These are phyloP conservation scores for Ceriops tagal DNA, from an alignment of 345 rosid species.

Conservation along the genomic window DNA sequence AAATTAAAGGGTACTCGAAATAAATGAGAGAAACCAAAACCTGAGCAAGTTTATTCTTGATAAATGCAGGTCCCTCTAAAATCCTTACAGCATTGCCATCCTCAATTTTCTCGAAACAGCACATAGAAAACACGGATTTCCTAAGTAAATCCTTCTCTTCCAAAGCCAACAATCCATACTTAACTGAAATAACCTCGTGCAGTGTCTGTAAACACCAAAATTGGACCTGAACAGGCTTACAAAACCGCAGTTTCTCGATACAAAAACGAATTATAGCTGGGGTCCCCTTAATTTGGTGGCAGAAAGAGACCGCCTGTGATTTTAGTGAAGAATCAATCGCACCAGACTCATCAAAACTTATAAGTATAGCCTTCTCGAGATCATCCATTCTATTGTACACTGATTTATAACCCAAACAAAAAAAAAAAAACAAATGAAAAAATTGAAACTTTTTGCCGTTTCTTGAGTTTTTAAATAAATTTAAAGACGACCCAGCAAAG, in stretches of 20 bases:
- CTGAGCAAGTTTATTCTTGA: constrained; percentile 92
- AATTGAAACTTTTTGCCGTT: not conserved
- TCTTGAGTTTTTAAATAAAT: not conserved
- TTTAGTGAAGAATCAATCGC: constrained; percentile 48
- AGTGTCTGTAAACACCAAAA: constrained; percentile 95
- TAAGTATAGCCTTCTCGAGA: constrained; percentile 75
- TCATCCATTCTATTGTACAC: constrained; percentile 62
- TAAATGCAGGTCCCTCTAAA: constrained; percentile 67
- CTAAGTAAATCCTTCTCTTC: constrained; percentile 61
- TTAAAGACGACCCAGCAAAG: not conserved
- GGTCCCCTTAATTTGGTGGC: constrained; percentile 57
- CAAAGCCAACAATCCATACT: constrained; percentile 46
- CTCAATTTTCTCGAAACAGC: constrained; percentile 50
- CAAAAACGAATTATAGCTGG: constrained; percentile 54
- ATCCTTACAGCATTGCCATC: constrained; percentile 47
- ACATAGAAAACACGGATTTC: constrained; percentile 67
- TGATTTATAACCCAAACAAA: constrained; percentile 19
- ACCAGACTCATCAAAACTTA: constrained; percentile 77
- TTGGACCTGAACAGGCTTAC: constrained; percentile 66
- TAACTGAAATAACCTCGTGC: constrained; percentile 61
- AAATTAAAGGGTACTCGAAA: constrained; percentile 79
- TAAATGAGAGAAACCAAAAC: constrained; percentile 80
- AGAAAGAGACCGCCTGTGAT: constrained; percentile 53
- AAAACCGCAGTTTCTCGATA: constrained; percentile 65
- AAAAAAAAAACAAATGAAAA: not conserved